These are phyloP conservation scores for Epichloe uncinata DNA, from an alignment of 2,329 filamentous ascomycete genomes.

Conservation along the genomic window DNA sequence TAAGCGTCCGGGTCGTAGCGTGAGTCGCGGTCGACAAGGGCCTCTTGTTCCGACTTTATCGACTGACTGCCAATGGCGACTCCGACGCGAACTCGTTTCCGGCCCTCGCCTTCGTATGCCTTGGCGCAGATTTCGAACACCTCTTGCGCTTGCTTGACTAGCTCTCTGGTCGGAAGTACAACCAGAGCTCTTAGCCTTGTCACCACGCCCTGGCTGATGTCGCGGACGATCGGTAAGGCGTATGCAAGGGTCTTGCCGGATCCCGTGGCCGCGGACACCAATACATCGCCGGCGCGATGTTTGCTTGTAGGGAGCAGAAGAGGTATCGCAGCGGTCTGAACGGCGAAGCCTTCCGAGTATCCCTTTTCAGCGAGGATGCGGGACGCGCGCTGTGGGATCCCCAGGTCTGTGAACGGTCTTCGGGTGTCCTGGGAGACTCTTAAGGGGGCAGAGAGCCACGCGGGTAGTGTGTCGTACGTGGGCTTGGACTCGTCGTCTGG, in stretches of 20 bases:
- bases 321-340: slow-evolving; percentile 49
- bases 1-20: slow-evolving; percentile 52
- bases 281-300: slow-evolving; percentile 59
- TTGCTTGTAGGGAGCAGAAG: slow-evolving; percentile 56
- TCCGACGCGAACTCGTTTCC: slow-evolving; percentile 63
- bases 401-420: slow-evolving; percentile 48
- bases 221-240: slow-evolving; percentile 69
- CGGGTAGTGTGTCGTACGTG: slow-evolving; percentile 64
- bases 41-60: slow-evolving; percentile 49
- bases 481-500: slow-evolving; percentile 43
- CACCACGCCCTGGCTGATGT: slow-evolving; percentile 49
- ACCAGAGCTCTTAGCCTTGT: slow-evolving; percentile 66
- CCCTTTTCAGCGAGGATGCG: slow-evolving; percentile 52
- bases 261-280: slow-evolving; percentile 85
- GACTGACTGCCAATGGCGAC: slow-evolving; percentile 72
- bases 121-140: slow-evolving; percentile 61
- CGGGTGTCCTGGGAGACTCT: slow-evolving; percentile 48
- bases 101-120: slow-evolving; percentile 38
- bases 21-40: slow-evolving; percentile 31
- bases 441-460: slow-evolving; percentile 69
- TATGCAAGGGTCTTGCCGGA: slow-evolving; percentile 95
- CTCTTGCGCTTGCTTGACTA: slow-evolving; percentile 75
- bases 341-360: slow-evolving; percentile 27
- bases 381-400: slow-evolving; percentile 46
- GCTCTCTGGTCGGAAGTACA: slow-evolving; percentile 79